Conservation (phyloP, 371 early-diverging fungal species). For the Circinella umbellata region DNA sequence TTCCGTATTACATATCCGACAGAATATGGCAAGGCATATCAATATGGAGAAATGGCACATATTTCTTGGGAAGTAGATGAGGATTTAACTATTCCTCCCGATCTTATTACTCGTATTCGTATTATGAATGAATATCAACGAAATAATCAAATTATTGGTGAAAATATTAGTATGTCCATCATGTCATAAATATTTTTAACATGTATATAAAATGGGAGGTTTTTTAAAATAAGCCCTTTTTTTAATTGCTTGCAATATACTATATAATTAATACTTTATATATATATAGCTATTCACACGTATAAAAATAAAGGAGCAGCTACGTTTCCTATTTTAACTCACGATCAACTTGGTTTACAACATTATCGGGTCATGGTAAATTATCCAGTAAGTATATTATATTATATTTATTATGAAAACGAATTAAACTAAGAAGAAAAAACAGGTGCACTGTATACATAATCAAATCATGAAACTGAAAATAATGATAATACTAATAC, state of each 20-base stretch:
- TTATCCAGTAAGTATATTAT: slow-evolving; percentile 25
- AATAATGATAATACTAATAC: not conserved
- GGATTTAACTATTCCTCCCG: slow-evolving; percentile 23
- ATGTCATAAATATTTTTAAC: not conserved
- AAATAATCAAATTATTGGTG: slow-evolving; percentile 33
- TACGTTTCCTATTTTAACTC: slow-evolving; percentile 26
- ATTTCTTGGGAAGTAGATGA: slow-evolving; percentile 33
- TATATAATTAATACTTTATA: not conserved
- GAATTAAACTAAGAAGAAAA: too few species aligned
- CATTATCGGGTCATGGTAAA: slow-evolving; percentile 43
- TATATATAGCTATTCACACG: slow-evolving; percentile 24
- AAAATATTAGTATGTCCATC: slow-evolving; percentile 33
- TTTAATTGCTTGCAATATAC: not conserved
- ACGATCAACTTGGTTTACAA: slow-evolving; percentile 27
- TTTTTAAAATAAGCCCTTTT: too few species aligned
- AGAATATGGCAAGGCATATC: slow-evolving; percentile 21
- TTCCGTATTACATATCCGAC: slow-evolving; percentile 35
- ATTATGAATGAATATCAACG: slow-evolving; percentile 31
- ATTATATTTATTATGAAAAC: not conserved
- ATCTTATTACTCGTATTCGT: slow-evolving; percentile 39
- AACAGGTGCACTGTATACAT: too few species aligned
- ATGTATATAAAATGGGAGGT: too few species aligned
- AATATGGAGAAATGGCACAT: slow-evolving; percentile 25
- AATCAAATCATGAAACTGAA: too few species aligned
- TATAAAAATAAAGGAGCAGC: slow-evolving; percentile 25